phyloP scores from a whole-genome alignment of 768 basidiomycete species.

The Amanita brunnescens region DNA sequence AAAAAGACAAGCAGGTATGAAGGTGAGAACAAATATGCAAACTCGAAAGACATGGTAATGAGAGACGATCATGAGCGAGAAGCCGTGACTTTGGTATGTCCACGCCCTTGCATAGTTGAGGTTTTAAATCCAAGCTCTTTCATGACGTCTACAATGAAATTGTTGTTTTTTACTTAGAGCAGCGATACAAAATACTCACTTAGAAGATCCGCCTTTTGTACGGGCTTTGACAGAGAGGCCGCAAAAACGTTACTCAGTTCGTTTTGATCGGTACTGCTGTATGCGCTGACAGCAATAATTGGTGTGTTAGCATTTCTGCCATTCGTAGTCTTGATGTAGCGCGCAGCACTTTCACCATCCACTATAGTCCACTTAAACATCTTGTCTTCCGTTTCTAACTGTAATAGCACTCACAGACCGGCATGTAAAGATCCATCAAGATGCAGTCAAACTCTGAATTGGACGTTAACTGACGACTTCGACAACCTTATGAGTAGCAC shows the following conservation, averaged over 20 bases:
- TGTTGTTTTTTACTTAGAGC: not conserved
- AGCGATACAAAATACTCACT: conserved; percentile 23
- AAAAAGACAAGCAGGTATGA: conserved; percentile 9
- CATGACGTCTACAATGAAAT: conserved; percentile 43
- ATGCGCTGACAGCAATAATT: conserved; percentile 87
- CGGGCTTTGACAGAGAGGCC: conserved; percentile 79
- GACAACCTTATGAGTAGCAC: conserved; percentile 23
- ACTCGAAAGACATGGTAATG: not conserved
- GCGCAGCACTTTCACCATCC: conserved; percentile 92
- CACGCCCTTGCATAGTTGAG: conserved; percentile 54
- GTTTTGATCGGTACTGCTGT: conserved; percentile 60
- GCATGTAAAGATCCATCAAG: conserved; percentile 94
- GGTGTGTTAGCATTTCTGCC: conserved; percentile 92
- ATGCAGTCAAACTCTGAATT: conserved; percentile 86
- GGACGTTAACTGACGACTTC: conserved; percentile 13
- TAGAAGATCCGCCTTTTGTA: conserved; percentile 81
- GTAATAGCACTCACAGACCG: conserved; percentile 56
- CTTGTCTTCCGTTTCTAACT: not conserved
- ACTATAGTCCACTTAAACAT: conserved; percentile 34
- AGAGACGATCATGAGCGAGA: conserved; percentile 13
- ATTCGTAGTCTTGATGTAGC: conserved; percentile 95
- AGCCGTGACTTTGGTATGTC: conserved; percentile 44
- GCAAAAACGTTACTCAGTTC: conserved; percentile 66
- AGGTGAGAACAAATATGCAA: conserved; percentile 7
- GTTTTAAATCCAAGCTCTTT: conserved; percentile 89